Evolutionary conservation across 495 filamentous ascomycete genomes (phyloP), one percentile per base, ranked within the genome.

Genomic region (Gamarada debralockiae): DNA sequence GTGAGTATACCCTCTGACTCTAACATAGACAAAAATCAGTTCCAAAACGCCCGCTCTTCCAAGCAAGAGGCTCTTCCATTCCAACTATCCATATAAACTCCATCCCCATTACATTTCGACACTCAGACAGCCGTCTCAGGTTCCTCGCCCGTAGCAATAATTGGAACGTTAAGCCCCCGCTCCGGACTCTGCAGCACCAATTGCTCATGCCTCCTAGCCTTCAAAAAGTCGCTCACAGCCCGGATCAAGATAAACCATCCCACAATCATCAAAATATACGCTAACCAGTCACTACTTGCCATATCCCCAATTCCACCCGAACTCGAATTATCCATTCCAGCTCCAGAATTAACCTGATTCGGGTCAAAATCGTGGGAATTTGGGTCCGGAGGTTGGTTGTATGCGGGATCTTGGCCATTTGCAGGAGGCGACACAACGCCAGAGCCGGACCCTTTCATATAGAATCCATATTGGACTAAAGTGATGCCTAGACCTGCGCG

Each of bases 201-300:
- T 63, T 91, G 86, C 72, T 97, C 92, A 66, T 96, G 95, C 61
- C 86, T 80, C 63, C 92, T 76, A 39, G 90, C 92, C 50, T 81
- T 83, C 41, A 97, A 68, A 66, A 90, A 97, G 62, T 97, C 90
- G 63, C 84, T 89, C 42, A 96, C 85, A 13, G 90, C 81, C 62
- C 89, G 79, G 55, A 98, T 97, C 48, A 98, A 70, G 46, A 98
- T 89, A 58, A 97, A 97, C 93, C 93, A 98, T 2, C 93, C 93
- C 13, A 97, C 86, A 68, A 98, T 87, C 93, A 98, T 98, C 52
- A 98, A 69, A 9, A 87, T 67, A 63, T 97, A 97, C n/a, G 92
- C 89, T 31, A 92, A 71, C 87, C 85, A 96, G 58, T 97, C 92
- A 57, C 77, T 87, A 54, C 81, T 83, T 10, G 75, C 74, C 47